Evolutionary conservation across 2,329 filamentous ascomycete species (phyloP), one percentile per base, ranked within the genome.

Genomic region (Juglanconis juglandina): DNA sequence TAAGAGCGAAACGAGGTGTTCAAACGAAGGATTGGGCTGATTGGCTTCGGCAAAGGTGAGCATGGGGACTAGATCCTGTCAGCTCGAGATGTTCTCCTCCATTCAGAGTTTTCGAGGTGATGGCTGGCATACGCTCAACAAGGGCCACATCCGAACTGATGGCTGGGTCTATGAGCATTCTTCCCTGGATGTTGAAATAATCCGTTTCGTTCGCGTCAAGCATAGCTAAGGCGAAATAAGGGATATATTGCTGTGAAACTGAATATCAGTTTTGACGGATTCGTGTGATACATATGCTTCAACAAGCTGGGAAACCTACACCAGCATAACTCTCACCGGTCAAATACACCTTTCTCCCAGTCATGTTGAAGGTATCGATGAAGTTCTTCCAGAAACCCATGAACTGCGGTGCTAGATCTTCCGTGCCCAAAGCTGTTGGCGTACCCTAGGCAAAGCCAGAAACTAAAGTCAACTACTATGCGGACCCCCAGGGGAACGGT

Each of bases 301-400:
- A 7, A 11, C 24, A 49, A 41, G 13, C 3, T 17, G 46, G 3
- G 32, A 4, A 13, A 59, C 57, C 50, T 37, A 59, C 57, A 7
- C 57, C 57, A 51, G 57, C 51, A 55, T 59, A 59, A 56, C 62
- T 55, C 17, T 61, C 59, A 11, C 88, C 90, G 0, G 87, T 82
- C 59, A 93, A 81, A 70, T 87, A 92, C 7, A 90, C 80, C 60
- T 88, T 87, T 63, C 81, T 83, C 14, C 81, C 79, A 33, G 87
- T 79, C 66, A 90, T 77, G 6, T 74, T 77, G 65, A 91, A 91
- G 0, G 85, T 85, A 30, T 89, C 78, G 58, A 90, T 75, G 64
- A 91, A 91, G 72, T 90, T 90, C 73, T 87, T 84, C 80, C 86
- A 91, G 74, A 91, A 93, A 42, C 88, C 87, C 10, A 89, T 76